Evolutionary conservation across 257 asterid genomes (phyloP).

Genomic region (Knoxia roxburghii): DNA sequence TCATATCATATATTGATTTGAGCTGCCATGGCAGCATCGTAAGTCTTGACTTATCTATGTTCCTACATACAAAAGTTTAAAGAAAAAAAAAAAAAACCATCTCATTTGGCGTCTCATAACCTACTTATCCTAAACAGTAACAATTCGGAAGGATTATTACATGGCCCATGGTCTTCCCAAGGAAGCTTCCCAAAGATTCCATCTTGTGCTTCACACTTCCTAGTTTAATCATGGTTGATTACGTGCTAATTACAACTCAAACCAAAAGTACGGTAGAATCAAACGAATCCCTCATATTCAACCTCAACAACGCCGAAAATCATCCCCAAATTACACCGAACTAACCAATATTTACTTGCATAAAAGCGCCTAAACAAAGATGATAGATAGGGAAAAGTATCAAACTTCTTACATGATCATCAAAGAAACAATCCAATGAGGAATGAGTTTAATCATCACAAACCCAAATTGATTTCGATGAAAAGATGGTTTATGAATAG

Average conservation of each 20-base stretch:
- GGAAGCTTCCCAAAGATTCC: constrained; percentile 1
- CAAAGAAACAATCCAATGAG: neutral
- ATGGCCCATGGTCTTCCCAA: too few species aligned
- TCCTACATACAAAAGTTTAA: neutral
- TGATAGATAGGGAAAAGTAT: neutral
- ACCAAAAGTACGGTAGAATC: neutral
- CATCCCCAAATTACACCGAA: neutral
- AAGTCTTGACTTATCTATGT: too few species aligned
- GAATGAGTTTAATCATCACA: neutral
- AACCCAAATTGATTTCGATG: neutral
- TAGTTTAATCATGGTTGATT: neutral
- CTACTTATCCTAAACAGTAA: neutral
- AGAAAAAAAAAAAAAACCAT: neutral
- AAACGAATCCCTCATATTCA: neutral
- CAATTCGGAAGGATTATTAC: too few species aligned
- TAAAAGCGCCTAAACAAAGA: neutral
- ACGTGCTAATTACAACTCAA: neutral
- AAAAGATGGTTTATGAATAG: neutral
- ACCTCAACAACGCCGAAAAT: neutral
- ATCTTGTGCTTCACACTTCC: neutral
- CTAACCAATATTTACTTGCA: neutral
- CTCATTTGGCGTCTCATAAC: neutral
- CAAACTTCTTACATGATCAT: neutral
- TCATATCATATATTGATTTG: too few species aligned
- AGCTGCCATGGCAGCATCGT: too few species aligned